Conservation (phyloP, 202 grass and related monocot genomes). For the Musa balbisiana region DNA sequence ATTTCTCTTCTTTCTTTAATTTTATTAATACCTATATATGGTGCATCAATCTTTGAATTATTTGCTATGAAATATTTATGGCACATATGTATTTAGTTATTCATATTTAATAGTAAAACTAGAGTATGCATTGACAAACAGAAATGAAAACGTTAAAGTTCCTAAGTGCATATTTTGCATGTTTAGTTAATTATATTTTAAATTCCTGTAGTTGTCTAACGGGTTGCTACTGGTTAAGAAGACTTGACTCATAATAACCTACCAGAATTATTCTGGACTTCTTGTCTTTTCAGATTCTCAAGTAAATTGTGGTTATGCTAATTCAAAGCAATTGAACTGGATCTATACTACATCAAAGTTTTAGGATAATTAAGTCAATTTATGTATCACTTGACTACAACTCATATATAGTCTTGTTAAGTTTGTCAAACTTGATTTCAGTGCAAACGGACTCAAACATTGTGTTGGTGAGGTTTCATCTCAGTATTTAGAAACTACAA, state of each 20-base stretch:
- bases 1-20: neutral
- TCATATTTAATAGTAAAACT: neutral
- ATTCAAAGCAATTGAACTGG: neutral
- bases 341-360: neutral
- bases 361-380: neutral
- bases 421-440: too few relatives aligned
- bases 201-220: neutral
- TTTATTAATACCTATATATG: neutral
- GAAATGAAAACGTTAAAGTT: too few relatives aligned
- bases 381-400: neutral
- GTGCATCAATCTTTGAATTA: neutral
- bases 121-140: neutral
- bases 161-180: neutral
- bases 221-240: neutral
- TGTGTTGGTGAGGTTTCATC: too few relatives aligned
- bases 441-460: too few relatives aligned
- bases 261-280: neutral
- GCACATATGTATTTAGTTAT: neutral
- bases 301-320: too few relatives aligned
- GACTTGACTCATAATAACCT: neutral
- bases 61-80: neutral
- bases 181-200: neutral
- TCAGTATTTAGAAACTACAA: too few relatives aligned
- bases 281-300: too few relatives aligned
- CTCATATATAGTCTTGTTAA: neutral